Percentiles rank a stretch among this genome's conserved stretches.
Conservation (phyloP, 2,329 filamentous ascomycete genomes). For the Claviceps sp. region DNA sequence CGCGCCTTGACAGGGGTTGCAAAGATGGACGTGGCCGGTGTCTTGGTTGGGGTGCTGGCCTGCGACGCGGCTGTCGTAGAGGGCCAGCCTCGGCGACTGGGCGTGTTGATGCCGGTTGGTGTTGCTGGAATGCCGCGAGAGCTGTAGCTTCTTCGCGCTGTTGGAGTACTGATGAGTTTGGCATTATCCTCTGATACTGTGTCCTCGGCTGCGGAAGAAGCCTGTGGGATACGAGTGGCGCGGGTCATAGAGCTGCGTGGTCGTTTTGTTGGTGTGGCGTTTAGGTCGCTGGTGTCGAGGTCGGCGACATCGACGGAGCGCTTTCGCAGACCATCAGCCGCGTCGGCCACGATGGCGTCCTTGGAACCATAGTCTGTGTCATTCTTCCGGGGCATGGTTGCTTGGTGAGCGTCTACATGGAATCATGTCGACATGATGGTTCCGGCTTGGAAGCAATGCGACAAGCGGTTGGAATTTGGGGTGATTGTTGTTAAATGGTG, state of each 20-base stretch:
- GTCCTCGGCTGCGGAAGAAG: conserved; percentile 2
- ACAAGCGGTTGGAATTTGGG: not conserved
- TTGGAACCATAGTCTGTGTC: not conserved
- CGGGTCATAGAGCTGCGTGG: conserved; percentile 11
- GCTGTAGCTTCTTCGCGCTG: not conserved
- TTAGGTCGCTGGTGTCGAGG: conserved; percentile 13
- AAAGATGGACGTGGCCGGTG: conserved; percentile 12
- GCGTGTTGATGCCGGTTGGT: conserved; percentile 15
- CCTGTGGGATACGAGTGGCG: conserved; percentile 2
- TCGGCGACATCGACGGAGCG: conserved; percentile 15
- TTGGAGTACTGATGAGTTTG: not conserved
- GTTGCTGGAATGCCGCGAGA: not conserved
- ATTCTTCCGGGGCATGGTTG: conserved; percentile 5
- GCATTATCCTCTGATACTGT: conserved; percentile 3
- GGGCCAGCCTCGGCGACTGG: conserved; percentile 15
- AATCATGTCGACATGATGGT: not conserved
- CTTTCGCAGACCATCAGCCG: conserved; percentile 8
- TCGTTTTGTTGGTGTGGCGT: conserved; percentile 20
- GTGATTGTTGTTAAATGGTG: too few relatives aligned
- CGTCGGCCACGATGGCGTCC: not conserved
- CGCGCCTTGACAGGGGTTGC: conserved; percentile 26
- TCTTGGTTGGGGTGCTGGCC: conserved; percentile 18
- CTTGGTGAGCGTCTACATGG: not conserved
- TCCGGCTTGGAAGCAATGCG: not conserved
- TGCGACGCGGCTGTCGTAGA: conserved; percentile 17